These are phyloP conservation scores for Dothideomycetes sp. DNA, from an alignment of 2,329 filamentous ascomycete genomes.

Conservation along the genomic window DNA sequence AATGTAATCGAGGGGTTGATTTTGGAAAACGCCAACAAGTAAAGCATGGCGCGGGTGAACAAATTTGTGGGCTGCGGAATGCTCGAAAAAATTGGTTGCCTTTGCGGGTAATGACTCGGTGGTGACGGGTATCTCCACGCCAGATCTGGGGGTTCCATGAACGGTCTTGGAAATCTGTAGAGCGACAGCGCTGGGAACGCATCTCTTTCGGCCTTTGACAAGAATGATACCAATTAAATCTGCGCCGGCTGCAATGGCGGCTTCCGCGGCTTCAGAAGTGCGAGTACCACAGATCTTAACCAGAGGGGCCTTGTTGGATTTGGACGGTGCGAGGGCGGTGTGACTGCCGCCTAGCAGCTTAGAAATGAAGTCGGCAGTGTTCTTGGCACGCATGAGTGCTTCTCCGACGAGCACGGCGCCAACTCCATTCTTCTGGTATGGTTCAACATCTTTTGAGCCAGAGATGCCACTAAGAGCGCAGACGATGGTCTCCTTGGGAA, in stretches of 20 bases:
- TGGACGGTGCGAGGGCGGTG: conserved; percentile 11
- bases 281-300: conserved; percentile 96
- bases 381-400: conserved; percentile 81
- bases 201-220: conserved; percentile 69
- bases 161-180: conserved; percentile 70
- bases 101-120: conserved; percentile 14
- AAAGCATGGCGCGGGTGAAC: conserved; percentile 52
- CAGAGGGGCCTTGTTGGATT: conserved; percentile 39
- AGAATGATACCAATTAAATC: conserved; percentile 91
- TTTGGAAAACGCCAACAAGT: conserved; percentile 87
- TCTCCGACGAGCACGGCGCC: conserved; percentile 91
- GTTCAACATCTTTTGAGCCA: conserved; percentile 73
- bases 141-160: conserved; percentile 40
- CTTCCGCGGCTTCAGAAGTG: conserved; percentile 65
- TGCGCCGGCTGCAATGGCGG: conserved; percentile 75
- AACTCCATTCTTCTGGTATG: conserved; percentile 80
- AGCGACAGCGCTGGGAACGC: conserved; percentile 67
- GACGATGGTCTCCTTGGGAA: conserved; percentile 74
- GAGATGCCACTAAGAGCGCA: conserved; percentile 93
- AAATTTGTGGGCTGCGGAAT: conserved; percentile 35
- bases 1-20: conserved; percentile 76
- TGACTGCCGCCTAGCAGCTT: conserved; percentile 58
- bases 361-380: conserved; percentile 73
- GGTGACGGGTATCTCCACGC: conserved; percentile 13
- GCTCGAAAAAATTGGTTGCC: conserved; percentile 61